These are phyloP conservation scores for Tricholoma flavovirens DNA, from an alignment of 768 basidiomycete species.

Conservation along the genomic window DNA sequence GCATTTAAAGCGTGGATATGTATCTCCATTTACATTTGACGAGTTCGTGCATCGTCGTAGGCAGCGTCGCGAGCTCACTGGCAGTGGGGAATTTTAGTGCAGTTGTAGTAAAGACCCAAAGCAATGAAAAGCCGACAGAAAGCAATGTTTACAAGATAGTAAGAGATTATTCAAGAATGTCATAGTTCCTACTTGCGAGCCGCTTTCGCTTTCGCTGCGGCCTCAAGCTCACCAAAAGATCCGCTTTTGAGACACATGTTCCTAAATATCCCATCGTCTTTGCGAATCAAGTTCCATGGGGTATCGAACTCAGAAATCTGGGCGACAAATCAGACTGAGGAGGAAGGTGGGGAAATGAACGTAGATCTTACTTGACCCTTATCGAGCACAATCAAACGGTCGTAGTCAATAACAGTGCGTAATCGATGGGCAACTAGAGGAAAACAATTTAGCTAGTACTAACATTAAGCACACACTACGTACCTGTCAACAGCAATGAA, in stretches of 20 bases:
- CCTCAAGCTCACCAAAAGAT: constrained; percentile 19
- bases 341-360: background rate
- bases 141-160: background rate
- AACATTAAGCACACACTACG: constrained; percentile 14
- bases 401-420: constrained; percentile 77
- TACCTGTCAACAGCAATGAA: constrained; percentile 69
- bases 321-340: background rate
- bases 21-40: no score
- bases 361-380: constrained; percentile 41
- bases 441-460: background rate
- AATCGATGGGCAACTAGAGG: constrained; percentile 64
- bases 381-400: constrained; percentile 76
- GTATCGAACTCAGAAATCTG: constrained; percentile 66
- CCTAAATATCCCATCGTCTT: constrained; percentile 47
- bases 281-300: constrained; percentile 59
- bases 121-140: background rate
- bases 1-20: no score
- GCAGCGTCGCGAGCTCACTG: no score
- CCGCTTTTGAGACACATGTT: constrained; percentile 23
- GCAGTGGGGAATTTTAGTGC: no score
- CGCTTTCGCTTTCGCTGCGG: constrained; percentile 16
- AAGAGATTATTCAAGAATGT: background rate
- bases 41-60: no score
- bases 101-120: background rate
- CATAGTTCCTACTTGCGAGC: background rate